Evolutionary conservation across 495 filamentous ascomycete species (phyloP).

Genomic region (Echria macrotheca): DNA sequence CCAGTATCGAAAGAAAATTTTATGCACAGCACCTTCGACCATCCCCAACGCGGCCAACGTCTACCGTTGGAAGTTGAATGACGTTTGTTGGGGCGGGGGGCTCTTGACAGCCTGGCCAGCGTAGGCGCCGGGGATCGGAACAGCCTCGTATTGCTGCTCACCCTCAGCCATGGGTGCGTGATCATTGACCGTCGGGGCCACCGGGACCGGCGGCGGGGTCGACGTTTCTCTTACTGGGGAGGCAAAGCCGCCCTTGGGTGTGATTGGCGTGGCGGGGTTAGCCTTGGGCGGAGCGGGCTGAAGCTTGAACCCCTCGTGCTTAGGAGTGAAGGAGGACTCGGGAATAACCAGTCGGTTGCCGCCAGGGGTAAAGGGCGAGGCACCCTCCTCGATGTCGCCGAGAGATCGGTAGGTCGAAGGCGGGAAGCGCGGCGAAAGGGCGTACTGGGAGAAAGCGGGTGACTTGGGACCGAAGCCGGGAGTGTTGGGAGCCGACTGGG

Average conservation of each 20-base stretch:
- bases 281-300: constrained; percentile 76
- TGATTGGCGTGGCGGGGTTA: constrained; percentile 67
- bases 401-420: constrained; percentile 44
- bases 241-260: constrained; percentile 46
- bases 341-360: constrained; percentile 37
- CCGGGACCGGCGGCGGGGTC: constrained; percentile 20
- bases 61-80: constrained; percentile 27
- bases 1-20: constrained; percentile 16
- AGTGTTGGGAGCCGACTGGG: constrained; percentile 91
- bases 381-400: constrained; percentile 41
- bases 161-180: constrained; percentile 53
- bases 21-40: constrained; percentile 14
- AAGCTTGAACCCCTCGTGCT: constrained; percentile 62
- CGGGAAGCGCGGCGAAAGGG: constrained; percentile 50
- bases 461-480: constrained; percentile 73
- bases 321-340: constrained; percentile 37
- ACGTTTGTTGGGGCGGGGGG: constrained; percentile 37
- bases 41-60: constrained; percentile 1
- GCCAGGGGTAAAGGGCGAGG: constrained; percentile 43
- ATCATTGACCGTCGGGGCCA: constrained; percentile 24
- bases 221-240: constrained; percentile 1
- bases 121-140: constrained; percentile 65
- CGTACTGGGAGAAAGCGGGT: constrained; percentile 48
- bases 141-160: constrained; percentile 60
- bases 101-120: constrained; percentile 39